Conservation (phyloP, 73 alveolate genomes). For the Loxodes magnus region DNA sequence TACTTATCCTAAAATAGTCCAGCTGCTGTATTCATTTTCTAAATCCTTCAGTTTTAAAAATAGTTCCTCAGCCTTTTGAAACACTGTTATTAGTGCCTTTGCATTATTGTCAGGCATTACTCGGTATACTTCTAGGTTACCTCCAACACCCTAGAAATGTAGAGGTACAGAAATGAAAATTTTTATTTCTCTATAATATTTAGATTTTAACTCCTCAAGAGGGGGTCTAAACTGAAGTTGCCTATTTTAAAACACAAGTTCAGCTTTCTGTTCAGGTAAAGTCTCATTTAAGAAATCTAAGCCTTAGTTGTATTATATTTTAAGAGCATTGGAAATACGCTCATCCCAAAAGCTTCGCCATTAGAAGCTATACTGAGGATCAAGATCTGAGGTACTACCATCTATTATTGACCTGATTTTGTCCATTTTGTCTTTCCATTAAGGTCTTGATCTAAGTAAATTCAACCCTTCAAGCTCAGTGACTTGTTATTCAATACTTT, state of each 20-base stretch:
- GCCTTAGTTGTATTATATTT: conserved; percentile 91
- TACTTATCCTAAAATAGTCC: conserved; percentile 26
- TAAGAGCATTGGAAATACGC: conserved; percentile 88
- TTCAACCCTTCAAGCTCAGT: conserved; percentile 71
- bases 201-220: conserved; percentile 88
- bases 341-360: conserved; percentile 93
- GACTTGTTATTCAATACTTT: conserved; percentile 60
- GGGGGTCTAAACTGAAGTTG: conserved; percentile 90
- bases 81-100: conserved; percentile 77
- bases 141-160: conserved; percentile 92
- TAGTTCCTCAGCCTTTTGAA: conserved; percentile 82
- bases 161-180: conserved; percentile 83
- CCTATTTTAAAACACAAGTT: conserved; percentile 74
- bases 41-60: conserved; percentile 51
- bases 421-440: conserved; percentile 90
- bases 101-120: conserved; percentile 94
- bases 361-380: conserved; percentile 46
- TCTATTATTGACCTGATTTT: conserved; percentile 70
- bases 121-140: conserved; percentile 87
- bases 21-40: conserved; percentile 16
- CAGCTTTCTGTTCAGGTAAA: conserved; percentile 95
- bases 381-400: conserved; percentile 46
- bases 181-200: conserved; percentile 67
- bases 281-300: conserved; percentile 85
- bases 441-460: conserved; percentile 70